These are phyloP conservation scores for Neophaeococcomyces aloes DNA, from an alignment of 2,329 filamentous ascomycete genomes.

Conservation along the genomic window DNA sequence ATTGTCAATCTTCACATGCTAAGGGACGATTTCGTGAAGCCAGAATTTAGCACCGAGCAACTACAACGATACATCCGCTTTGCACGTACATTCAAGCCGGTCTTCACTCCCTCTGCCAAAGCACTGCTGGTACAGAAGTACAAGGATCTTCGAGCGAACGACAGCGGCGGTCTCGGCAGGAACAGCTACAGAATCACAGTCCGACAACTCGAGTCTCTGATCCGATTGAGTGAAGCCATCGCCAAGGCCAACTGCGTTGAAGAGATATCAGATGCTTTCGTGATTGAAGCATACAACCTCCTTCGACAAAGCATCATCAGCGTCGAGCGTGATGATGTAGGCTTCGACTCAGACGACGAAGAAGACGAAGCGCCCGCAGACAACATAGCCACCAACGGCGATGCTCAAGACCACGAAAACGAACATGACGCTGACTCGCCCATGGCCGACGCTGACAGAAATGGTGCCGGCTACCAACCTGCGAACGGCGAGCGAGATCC, in stretches of 20 bases:
- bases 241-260: slow-evolving; percentile 95
- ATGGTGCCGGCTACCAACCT: slow-evolving; percentile 27
- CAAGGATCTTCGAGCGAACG: slow-evolving; percentile 86
- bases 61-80: slow-evolving; percentile 96
- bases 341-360: slow-evolving; percentile 68
- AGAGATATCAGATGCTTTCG: slow-evolving; percentile 74
- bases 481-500: slow-evolving; percentile 28
- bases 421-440: slow-evolving; percentile 38
- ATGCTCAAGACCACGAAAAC: slow-evolving; percentile 36
- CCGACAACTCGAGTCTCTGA: slow-evolving; percentile 88
- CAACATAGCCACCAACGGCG: slow-evolving; percentile 41
- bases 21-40: slow-evolving; percentile 80
- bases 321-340: slow-evolving; percentile 94
- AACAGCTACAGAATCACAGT: slow-evolving; percentile 98
- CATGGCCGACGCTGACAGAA: slow-evolving; percentile 42
- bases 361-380: slow-evolving; percentile 35
- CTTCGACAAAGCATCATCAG: slow-evolving; percentile 92
- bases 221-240: slow-evolving; percentile 92
- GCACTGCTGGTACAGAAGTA: slow-evolving; percentile 79
- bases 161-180: slow-evolving; percentile 81
- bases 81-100: slow-evolving; percentile 83
- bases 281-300: slow-evolving; percentile 83
- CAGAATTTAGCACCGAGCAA: slow-evolving; percentile 92
- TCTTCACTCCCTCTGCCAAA: slow-evolving; percentile 82
- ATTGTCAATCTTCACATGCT: slow-evolving; percentile 91